Percentiles rank a stretch among this genome's conserved stretches.
Evolutionary conservation across 2,329 filamentous ascomycete genomes (phyloP).

Genomic region (Albifimbria verrucaria): DNA sequence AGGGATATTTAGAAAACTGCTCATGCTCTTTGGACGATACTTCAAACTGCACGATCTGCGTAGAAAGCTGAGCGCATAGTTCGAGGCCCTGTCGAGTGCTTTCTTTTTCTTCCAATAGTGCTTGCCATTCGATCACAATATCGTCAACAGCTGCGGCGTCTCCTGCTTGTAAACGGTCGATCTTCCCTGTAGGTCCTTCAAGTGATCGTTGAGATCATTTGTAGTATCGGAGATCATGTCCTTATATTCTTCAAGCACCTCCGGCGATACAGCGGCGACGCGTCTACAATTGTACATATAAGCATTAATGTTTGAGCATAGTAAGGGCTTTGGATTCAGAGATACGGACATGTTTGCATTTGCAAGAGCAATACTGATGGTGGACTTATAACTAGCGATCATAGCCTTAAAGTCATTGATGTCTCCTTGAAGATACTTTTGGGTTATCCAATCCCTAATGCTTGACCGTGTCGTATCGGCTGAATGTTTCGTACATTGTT

Average conservation of each 20-base stretch:
- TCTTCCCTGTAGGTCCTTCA: conserved; percentile 6
- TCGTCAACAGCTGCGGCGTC: neutral
- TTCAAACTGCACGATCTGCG: conserved; percentile 14
- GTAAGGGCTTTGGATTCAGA: neutral
- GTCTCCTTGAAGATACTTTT: conserved; percentile 40
- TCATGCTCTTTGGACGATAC: conserved; percentile 10
- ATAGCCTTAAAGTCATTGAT: conserved; percentile 36
- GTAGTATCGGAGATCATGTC: conserved; percentile 6
- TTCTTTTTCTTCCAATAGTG: conserved; percentile 18
- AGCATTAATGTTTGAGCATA: neutral
- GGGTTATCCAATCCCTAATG: conserved; percentile 40
- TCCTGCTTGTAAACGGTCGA: conserved; percentile 1
- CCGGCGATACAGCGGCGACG: conserved; percentile 6
- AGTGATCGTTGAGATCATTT: conserved; percentile 8
- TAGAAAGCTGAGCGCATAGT: conserved; percentile 18
- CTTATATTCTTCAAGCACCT: conserved; percentile 10
- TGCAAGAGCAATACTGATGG: conserved; percentile 17
- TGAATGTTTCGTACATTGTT: conserved; percentile 30
- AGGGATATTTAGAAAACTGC: conserved; percentile 12
- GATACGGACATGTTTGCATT: conserved; percentile 16
- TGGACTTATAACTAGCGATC: conserved; percentile 36
- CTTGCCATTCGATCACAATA: conserved; percentile 10
- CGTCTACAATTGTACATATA: neutral
- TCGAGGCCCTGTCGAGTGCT: conserved; percentile 17
- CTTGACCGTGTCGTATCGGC: conserved; percentile 26